These are phyloP conservation scores for Boletus coccyginus DNA, from an alignment of 768 basidiomycete species.

Conservation along the genomic window DNA sequence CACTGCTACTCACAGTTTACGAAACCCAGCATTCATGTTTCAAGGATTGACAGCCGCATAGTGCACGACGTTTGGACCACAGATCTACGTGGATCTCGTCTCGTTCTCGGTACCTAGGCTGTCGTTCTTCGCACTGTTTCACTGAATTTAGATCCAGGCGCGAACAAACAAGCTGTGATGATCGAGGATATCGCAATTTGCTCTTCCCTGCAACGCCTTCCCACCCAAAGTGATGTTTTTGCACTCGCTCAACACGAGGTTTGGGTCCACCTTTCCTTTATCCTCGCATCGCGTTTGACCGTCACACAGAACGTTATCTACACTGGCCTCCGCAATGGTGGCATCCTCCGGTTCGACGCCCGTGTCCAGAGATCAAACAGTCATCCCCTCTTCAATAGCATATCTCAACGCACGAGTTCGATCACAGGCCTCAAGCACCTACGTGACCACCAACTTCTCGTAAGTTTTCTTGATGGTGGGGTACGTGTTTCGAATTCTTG, in stretches of 20 bases:
- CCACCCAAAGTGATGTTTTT: slow-evolving; percentile 63
- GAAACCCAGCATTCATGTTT: slow-evolving; percentile 10
- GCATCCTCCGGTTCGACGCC: slow-evolving; percentile 55
- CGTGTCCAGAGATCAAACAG: slow-evolving; percentile 39
- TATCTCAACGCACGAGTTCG: slow-evolving; percentile 39
- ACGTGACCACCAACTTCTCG: slow-evolving; percentile 50
- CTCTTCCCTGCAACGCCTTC: slow-evolving; percentile 37
- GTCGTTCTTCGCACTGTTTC: background rate
- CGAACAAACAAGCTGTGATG: slow-evolving; percentile 48
- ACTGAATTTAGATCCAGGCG: slow-evolving; percentile 39
- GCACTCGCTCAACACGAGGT: slow-evolving; percentile 55
- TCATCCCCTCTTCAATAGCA: slow-evolving; percentile 39
- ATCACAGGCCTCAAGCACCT: slow-evolving; percentile 53
- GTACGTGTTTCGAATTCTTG: slow-evolving; percentile 36
- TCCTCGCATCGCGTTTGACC: background rate
- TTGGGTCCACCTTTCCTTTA: slow-evolving; percentile 2
- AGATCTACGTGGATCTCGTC: slow-evolving; percentile 44
- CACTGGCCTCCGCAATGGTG: slow-evolving; percentile 59
- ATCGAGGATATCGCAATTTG: slow-evolving; percentile 48
- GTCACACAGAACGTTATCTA: slow-evolving; percentile 46
- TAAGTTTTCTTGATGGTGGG: slow-evolving; percentile 57
- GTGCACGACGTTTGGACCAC: slow-evolving; percentile 58
- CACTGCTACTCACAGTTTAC: background rate
- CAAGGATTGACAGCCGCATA: slow-evolving; percentile 35
- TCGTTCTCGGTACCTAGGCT: slow-evolving; percentile 48